Base-by-base conservation (phyloP, 2,329 filamentous ascomycete species). In the Diaporthe vexans region DNA sequence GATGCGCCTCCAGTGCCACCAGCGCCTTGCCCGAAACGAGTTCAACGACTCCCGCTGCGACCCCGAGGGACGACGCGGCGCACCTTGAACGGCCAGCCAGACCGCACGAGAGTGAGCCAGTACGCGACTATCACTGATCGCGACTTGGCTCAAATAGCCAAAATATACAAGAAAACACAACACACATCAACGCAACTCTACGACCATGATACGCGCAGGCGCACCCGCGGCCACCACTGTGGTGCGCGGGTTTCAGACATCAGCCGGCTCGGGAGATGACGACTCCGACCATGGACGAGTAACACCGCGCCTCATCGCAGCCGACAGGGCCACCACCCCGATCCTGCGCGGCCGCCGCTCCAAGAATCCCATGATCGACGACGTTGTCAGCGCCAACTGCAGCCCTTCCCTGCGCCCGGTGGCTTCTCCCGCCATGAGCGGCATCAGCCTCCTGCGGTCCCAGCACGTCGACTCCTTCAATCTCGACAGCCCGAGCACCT, bases 401-500 rank as follows among this genome's bases (percentile, higher is more conserved):
- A 92, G 91, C 81, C 91, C 91, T 10, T 81, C 87, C 70, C 81
- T 93, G 76, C 81, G 80, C 63, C 88, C 90, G 63, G 79, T 83
- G 35, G 82, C 85, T 21, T 90, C 90, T 24, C 89, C 89, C 15
- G 87, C 85, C 65, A 80, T 91, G 40, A 92, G 93, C 75, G 95
- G 95, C 63, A 95, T 98, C 79, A 94, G 94, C 21, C 94, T 93
- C 79, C 86, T 98, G 79, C 95, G 95, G 81, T 88, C 93, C 81
- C 93, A 97, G 80, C 70, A 61, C 19, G 88, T 98, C 74, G 95
- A 98, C 76, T 91, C 92, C 3, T 86, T 98, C 71, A 94, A 90
- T 79, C 86, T 97, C 19, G 89, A 91, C 76, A 83, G 81, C 52
- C 79, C 82, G 33, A 78, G 80, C 8, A 73, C 76, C 33, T 81